Percentiles rank a stretch among this genome's conserved stretches.
phyloP scores from a whole-genome alignment of 495 filamentous ascomycete species.

The Bacidia rubella region DNA sequence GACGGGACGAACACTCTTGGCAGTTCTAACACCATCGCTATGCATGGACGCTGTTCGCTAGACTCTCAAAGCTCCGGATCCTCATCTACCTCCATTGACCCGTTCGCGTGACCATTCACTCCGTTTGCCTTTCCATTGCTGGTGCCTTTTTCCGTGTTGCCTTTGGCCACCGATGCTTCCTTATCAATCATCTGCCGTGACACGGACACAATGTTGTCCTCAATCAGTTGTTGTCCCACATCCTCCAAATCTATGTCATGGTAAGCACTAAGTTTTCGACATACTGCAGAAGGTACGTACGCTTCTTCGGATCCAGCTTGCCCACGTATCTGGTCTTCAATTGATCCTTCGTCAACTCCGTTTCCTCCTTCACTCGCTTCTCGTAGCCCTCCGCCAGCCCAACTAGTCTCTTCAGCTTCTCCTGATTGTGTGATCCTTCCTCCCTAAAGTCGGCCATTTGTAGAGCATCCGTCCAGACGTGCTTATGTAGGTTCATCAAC shows the following conservation, averaged over 20 bases:
- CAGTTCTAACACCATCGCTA: slow-evolving; percentile 17
- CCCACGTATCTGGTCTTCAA: slow-evolving; percentile 98
- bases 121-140: slow-evolving; percentile 42
- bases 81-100: slow-evolving; percentile 49
- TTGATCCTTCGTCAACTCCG: slow-evolving; percentile 90
- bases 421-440: slow-evolving; percentile 71
- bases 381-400: slow-evolving; percentile 89
- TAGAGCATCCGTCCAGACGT: slow-evolving; percentile 94
- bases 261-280: background rate
- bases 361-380: slow-evolving; percentile 97
- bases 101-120: slow-evolving; percentile 41
- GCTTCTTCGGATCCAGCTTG: slow-evolving; percentile 98
- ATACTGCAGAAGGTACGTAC: slow-evolving; percentile 27
- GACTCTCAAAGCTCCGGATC: slow-evolving; percentile 29
- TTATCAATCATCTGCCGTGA: slow-evolving; percentile 99
- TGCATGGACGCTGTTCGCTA: background rate
- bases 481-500: slow-evolving; percentile 99
- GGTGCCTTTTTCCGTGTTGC: slow-evolving; percentile 19
- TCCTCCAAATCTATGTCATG: slow-evolving; percentile 62
- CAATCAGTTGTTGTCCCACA: slow-evolving; percentile 87
- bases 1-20: too few relatives aligned
- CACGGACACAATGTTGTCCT: slow-evolving; percentile 96
- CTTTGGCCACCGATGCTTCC: slow-evolving; percentile 62
- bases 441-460: slow-evolving; percentile 92
- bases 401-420: slow-evolving; percentile 76